Evolutionary conservation across 1,139 yeast genomes (phyloP).

Genomic region (Nematodospora anomalae): DNA sequence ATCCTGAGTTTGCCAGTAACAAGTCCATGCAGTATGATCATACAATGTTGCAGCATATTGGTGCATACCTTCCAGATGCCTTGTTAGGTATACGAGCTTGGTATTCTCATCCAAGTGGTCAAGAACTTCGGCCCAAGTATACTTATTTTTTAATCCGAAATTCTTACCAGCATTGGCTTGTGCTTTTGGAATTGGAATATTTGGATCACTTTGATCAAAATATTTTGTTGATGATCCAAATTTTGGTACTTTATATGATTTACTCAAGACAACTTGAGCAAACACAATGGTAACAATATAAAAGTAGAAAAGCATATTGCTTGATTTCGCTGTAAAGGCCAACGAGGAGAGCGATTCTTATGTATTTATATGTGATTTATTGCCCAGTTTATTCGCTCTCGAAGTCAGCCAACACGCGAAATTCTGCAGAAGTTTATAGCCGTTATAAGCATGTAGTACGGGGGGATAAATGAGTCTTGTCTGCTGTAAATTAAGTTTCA

Average conservation of each 20-base stretch:
- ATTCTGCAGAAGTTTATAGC: no score
- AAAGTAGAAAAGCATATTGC: no score
- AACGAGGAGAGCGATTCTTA: background rate
- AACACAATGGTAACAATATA: slow-evolving; percentile 2
- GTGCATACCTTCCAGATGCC: slow-evolving; percentile 46
- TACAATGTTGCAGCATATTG: slow-evolving; percentile 9
- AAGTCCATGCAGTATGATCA: slow-evolving; percentile 31
- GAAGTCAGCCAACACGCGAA: no score
- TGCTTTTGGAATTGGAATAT: slow-evolving; percentile 10
- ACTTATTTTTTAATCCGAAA: slow-evolving; percentile 22
- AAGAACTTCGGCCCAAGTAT: slow-evolving; percentile 19
- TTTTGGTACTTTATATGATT: slow-evolving; percentile 11
- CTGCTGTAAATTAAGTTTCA: no score
- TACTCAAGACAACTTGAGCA: slow-evolving; percentile 7
- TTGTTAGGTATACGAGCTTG: slow-evolving; percentile 35
- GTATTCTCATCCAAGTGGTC: slow-evolving; percentile 11
- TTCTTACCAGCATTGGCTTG: slow-evolving; percentile 16
- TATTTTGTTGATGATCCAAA: slow-evolving; percentile 15
- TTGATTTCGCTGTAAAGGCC: slow-evolving; percentile 4
- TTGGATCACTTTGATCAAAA: slow-evolving; percentile 23
- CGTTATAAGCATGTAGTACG: no score
- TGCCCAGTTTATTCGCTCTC: no score
- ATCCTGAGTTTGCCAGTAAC: slow-evolving; percentile 31
- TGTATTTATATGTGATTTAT: background rate
- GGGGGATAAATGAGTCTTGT: no score